phyloP scores from a whole-genome alignment of 495 filamentous ascomycete genomes.

The Thermochaetoides thermophila region DNA sequence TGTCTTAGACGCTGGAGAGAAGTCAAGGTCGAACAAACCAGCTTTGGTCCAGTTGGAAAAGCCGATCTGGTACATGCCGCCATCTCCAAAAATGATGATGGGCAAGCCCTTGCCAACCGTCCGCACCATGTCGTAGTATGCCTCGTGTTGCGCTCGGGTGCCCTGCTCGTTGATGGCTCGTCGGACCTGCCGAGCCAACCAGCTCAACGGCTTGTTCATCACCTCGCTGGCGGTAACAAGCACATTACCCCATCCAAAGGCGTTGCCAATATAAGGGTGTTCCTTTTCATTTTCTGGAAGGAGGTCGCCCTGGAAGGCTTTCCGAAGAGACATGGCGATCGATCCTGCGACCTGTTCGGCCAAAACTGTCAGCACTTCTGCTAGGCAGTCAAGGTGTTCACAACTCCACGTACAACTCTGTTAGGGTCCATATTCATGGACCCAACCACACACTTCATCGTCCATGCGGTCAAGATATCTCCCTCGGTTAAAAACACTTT shows the following conservation, averaged over 20 bases:
- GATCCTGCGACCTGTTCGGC: constrained; percentile 8
- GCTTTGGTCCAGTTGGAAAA: constrained; percentile 33
- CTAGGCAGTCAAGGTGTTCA: no score
- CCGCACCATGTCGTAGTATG: constrained; percentile 17
- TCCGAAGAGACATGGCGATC: constrained; percentile 16
- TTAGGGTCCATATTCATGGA: constrained; percentile 8
- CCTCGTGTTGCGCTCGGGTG: constrained; percentile 29
- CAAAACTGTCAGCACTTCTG: no score
- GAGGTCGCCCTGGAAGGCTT: constrained; percentile 13
- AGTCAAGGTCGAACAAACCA: constrained; percentile 27
- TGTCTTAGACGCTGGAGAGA: constrained; percentile 20
- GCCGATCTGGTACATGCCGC: constrained; percentile 23
- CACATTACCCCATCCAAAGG: constrained; percentile 16
- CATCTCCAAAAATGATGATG: constrained; percentile 25
- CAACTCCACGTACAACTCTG: constrained; percentile 8
- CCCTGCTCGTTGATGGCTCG: constrained; percentile 29
- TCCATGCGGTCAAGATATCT: constrained; percentile 28
- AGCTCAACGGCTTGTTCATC: constrained; percentile 25
- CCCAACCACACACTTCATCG: constrained; percentile 13
- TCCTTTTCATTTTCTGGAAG: constrained; percentile 13
- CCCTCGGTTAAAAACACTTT: constrained; percentile 30
- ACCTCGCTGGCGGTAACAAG: constrained; percentile 23
- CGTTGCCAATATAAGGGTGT: constrained; percentile 22
- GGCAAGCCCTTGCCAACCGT: constrained; percentile 8
- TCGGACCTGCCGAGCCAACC: constrained; percentile 22